phyloP scores from a whole-genome alignment of 2,329 filamentous ascomycete species.

The Fonsecaea monophora region DNA sequence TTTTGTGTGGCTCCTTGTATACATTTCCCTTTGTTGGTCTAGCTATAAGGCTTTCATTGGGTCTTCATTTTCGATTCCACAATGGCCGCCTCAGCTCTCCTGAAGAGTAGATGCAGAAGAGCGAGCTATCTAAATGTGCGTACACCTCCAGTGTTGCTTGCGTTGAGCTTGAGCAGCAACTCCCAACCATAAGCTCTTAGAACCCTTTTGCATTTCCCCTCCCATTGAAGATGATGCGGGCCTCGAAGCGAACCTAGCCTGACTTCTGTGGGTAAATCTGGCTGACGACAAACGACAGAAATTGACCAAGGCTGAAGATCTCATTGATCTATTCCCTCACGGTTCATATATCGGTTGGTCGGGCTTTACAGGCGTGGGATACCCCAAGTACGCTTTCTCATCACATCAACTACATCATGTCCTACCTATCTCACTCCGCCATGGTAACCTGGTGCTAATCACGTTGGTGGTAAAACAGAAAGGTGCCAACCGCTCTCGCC shows the following conservation, averaged over 20 bases:
- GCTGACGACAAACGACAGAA: constrained; percentile 53
- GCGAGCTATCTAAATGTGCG: constrained; percentile 71
- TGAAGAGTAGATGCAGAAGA: constrained; percentile 76
- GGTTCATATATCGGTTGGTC: constrained; percentile 89
- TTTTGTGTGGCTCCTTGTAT: neutral
- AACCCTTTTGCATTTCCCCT: neutral
- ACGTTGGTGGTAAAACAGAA: constrained; percentile 58
- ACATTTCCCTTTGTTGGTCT: neutral
- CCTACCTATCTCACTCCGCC: neutral
- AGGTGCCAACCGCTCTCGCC: constrained; percentile 81
- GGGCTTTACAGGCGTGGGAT: constrained; percentile 88
- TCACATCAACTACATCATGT: neutral
- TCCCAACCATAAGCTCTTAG: neutral
- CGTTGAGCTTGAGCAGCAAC: neutral
- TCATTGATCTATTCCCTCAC: constrained; percentile 82
- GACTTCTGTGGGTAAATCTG: neutral
- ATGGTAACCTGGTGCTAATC: constrained; percentile 1
- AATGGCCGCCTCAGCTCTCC: constrained; percentile 70
- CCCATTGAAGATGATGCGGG: neutral
- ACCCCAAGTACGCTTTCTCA: constrained; percentile 74
- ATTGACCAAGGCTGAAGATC: constrained; percentile 77
- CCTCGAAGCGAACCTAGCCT: neutral
- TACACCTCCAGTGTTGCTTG: neutral
- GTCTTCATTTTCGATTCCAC: constrained; percentile 21
- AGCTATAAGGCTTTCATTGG: neutral